Percentiles rank a stretch among this genome's conserved stretches.
phyloP scores from a whole-genome alignment of 2,329 filamentous ascomycete species.

The Leptographium wingfieldii region DNA sequence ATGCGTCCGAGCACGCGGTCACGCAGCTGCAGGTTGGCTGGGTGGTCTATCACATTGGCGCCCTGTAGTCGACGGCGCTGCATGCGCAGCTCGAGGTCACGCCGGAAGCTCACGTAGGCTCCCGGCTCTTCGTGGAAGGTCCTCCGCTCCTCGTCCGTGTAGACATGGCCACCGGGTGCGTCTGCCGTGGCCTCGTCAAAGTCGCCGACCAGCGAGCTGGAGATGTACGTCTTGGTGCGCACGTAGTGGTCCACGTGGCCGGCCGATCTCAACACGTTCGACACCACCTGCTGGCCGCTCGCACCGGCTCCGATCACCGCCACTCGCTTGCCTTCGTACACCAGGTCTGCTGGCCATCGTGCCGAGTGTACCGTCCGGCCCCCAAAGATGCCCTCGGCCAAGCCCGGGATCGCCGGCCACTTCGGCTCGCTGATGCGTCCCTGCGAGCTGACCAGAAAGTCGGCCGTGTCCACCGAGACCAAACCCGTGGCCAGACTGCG shows the following conservation, averaged over 20 bases:
- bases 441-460: constrained; percentile 9
- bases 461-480: constrained; percentile 19
- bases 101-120: neutral
- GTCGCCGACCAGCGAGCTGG: constrained; percentile 14
- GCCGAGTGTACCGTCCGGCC: constrained; percentile 9
- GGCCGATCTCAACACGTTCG: constrained; percentile 13
- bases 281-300: constrained; percentile 18
- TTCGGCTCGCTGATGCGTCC: constrained; percentile 8
- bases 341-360: constrained; percentile 1
- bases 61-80: constrained; percentile 11
- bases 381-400: neutral
- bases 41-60: constrained; percentile 14
- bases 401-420: constrained; percentile 7
- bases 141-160: constrained; percentile 2
- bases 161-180: neutral
- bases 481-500: constrained; percentile 28
- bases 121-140: neutral
- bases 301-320: constrained; percentile 19
- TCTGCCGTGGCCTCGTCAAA: constrained; percentile 7
- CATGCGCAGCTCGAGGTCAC: constrained; percentile 7
- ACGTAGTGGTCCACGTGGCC: constrained; percentile 14
- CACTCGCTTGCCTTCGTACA: constrained; percentile 13
- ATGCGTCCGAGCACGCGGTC: constrained; percentile 14
- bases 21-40: constrained; percentile 12
- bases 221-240: constrained; percentile 15